Evolutionary conservation across 352 stramenopile species (phyloP), one percentile per base, ranked within the genome.

Genomic region (Globisporangium okanoganense): DNA sequence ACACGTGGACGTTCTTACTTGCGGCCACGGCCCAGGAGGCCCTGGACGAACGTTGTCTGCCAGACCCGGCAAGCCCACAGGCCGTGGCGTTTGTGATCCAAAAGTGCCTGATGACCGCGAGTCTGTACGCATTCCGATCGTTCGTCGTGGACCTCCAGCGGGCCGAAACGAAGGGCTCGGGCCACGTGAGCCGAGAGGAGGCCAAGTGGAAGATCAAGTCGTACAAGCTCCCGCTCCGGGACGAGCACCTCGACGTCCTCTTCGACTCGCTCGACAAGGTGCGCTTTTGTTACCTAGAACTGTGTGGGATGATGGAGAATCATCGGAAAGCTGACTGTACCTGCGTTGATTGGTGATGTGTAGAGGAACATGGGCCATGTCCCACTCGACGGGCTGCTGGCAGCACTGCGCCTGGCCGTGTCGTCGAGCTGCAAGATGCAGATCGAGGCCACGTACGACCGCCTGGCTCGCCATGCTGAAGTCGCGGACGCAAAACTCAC

Each of bases 231-330:
- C 79, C 79, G 14, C 59, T 94, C 22, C 82, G 84, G 8, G 78
- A 90, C 48, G 86, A 92, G 43, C 86, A 95, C 40, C 65, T 90
- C 13, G 82, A 93, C 29, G 55, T 91, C 55, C 66, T 90, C 31
- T 84, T 94, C 22, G 69, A 87, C 56, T 73, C 66, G 31, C 85
- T 90, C 45, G 86, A 92, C 67, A 85, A 85, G 61, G 72, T 78
- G 38, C 24, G 54, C 20, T 45, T 24, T 14, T 0, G 29, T 44
- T 9, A 14, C 14, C 6, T 18, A 41, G 10, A 41, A 13, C 10
- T 41, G 8, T 16, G 13, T 41, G 35, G 9, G n/a, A n/a, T 0
- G 10, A 41, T 41, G 10, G 35, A 16, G n/a, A 41, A 41, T 16
- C 10, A 0, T 41, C 1, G 5, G 6, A 18, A 13, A 18, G 35